Evolutionary conservation across 1,284 basidiomycete genomes (phyloP).

Genomic region (Naganishia liquefaciens): DNA sequence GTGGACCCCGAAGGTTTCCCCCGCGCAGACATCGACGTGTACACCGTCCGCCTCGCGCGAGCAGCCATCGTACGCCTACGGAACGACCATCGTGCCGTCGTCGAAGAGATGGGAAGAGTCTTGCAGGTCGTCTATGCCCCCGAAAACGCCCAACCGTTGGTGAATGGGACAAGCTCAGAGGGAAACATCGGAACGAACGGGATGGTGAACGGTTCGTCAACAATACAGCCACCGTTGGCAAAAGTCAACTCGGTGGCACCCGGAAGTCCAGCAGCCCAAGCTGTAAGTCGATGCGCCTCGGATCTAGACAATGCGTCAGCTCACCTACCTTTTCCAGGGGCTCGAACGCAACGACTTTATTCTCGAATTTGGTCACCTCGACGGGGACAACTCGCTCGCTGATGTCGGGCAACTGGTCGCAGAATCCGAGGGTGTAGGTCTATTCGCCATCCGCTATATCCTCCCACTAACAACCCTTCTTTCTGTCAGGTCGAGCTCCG

Average conservation of each 20-base stretch:
- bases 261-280: conserved; percentile 71
- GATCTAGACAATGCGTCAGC: background rate
- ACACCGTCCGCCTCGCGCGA: conserved; percentile 70
- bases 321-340: conserved; percentile 57
- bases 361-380: conserved; percentile 46
- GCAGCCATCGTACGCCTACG: conserved; percentile 56
- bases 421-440: conserved; percentile 70
- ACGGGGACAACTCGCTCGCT: conserved; percentile 7
- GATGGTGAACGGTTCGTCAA: background rate
- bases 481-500: conserved; percentile 22
- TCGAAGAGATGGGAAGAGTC: conserved; percentile 66
- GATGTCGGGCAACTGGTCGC: conserved; percentile 67
- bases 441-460: conserved; percentile 50
- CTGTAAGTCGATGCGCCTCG: conserved; percentile 60
- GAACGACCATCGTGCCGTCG: conserved; percentile 72
- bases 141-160: background rate
- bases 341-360: conserved; percentile 60
- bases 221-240: conserved; percentile 62
- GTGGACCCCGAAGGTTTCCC: conserved; percentile 84
- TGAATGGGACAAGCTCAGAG: background rate
- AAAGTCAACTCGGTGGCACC: conserved; percentile 75
- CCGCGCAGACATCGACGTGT: conserved; percentile 70
- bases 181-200: conserved; percentile 3
- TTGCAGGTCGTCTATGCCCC: conserved; percentile 61
- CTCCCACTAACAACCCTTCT: conserved; percentile 43